Conservation (phyloP, 345 rosid species). For the Arabidopsis suecica region DNA sequence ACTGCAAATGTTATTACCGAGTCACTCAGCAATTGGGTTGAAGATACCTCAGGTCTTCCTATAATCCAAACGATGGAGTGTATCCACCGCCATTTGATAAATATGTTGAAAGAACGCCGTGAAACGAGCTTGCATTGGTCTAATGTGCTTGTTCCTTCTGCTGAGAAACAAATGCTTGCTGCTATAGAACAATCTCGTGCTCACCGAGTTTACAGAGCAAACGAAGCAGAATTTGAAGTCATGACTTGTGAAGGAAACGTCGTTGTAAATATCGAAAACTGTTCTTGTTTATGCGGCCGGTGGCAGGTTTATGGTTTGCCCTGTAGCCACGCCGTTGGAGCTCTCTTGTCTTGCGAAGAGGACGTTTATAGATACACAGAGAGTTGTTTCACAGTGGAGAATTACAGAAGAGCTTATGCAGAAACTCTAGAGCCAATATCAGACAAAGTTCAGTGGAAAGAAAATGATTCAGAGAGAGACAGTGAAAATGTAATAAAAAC, state of each 20-base stretch:
- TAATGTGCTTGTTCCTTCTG: conserved; percentile 80
- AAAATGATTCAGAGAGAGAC: conserved; percentile 44
- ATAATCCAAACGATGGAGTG: conserved; percentile 93
- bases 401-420: conserved; percentile 75
- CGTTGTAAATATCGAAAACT: conserved; percentile 69
- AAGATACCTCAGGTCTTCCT: conserved; percentile 81
- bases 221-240: conserved; percentile 78
- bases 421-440: conserved; percentile 85
- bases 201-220: conserved; percentile 77
- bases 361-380: conserved; percentile 73
- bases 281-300: conserved; percentile 75
- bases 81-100: conserved; percentile 76
- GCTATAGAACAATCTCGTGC: conserved; percentile 68
- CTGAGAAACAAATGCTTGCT: conserved; percentile 65
- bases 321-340: conserved; percentile 85
- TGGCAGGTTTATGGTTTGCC: conserved; percentile 86
- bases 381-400: conserved; percentile 81
- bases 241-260: conserved; percentile 67
- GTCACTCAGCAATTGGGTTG: conserved; percentile 65
- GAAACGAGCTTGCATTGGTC: conserved; percentile 80
- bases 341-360: conserved; percentile 79
- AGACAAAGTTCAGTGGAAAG: conserved; percentile 74
- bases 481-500: conserved; percentile 58
- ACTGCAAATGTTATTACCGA: conserved; percentile 71
- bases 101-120: conserved; percentile 76